These are phyloP conservation scores for Ottelia alismoides DNA, from an alignment of 106 monocot genomes.

Conservation along the genomic window DNA sequence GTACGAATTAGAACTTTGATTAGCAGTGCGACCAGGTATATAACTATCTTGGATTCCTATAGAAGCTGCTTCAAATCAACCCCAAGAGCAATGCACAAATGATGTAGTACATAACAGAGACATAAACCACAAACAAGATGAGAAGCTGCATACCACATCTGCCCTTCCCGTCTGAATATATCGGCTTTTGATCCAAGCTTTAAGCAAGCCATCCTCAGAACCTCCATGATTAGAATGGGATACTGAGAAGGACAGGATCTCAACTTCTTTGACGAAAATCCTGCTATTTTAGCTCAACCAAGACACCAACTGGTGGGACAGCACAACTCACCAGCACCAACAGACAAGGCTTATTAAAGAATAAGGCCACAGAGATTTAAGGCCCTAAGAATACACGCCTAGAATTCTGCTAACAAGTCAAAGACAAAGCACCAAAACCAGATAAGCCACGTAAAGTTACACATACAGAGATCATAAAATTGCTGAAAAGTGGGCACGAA, in stretches of 20 bases:
- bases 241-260: too few relatives aligned
- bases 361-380: neutral
- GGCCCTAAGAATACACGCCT: neutral
- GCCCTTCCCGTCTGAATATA: constrained; percentile 30
- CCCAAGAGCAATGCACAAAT: neutral
- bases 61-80: too few relatives aligned
- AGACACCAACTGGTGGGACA: neutral
- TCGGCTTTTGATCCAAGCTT: constrained; percentile 39
- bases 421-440: neutral
- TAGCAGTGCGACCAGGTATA: too few relatives aligned
- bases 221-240: neutral
- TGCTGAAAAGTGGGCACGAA: neutral
- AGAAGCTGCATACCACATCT: constrained; percentile 26
- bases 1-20: too few relatives aligned
- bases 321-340: too few relatives aligned
- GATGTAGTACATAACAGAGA: neutral
- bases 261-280: too few relatives aligned
- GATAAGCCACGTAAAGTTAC: neutral
- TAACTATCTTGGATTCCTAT: too few relatives aligned
- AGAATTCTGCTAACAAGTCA: neutral
- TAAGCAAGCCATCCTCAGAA: constrained; percentile 13
- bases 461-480: neutral
- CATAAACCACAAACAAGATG: neutral
- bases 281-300: too few relatives aligned
- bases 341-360: neutral